Evolutionary conservation across 768 basidiomycete species (phyloP), one percentile per base, ranked within the genome.

Genomic region (Xerocomus spinulosus): DNA sequence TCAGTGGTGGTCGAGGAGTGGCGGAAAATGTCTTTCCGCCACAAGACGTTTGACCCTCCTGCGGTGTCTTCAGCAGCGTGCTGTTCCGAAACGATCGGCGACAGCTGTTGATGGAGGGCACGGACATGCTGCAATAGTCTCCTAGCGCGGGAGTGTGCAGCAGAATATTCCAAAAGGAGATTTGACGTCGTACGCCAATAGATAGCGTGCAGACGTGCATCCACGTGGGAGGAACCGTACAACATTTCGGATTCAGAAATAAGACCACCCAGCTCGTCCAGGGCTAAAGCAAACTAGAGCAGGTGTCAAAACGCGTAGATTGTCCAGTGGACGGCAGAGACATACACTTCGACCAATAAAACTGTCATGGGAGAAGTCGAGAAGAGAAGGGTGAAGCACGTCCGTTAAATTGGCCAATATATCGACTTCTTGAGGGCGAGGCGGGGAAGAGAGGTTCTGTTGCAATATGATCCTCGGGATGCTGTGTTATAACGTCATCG

Each of bases 161-260:
- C 63, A 5, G 65, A 62, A 46, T 67, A 68, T 46, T 67, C 67
- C 21, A 67, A 46, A 17, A 68, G 57, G 14, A 67, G 60, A 34
- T 62, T 67, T 4, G 67, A 67, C 1, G 64, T 36, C 4, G 63
- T 60, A 23, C 61, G 67, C 54, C 53, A 60, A 41, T 55, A 66
- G 40, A 68, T 56, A 4, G 57, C 64, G 29, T 57, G 47, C 13
- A 62, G 46, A 18, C 45, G 61, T 23, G 40, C 41, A 10, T 59
- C 28, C 39, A 3, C 36, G 37, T 28, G 29, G 37, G 14, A n/a
- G 10, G 36, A 30, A 48, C 28, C 36, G 24, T 24, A 37, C 8
- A 39, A 35, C 33, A 32, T n/a, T 14, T 9, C 17, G 24, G 49
- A 32, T 3, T 53, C 48, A 2, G 53, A 49, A 18, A 50, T 44